Conservation (phyloP, 2,329 filamentous ascomycete genomes). For the Aspergillus intermedius region DNA sequence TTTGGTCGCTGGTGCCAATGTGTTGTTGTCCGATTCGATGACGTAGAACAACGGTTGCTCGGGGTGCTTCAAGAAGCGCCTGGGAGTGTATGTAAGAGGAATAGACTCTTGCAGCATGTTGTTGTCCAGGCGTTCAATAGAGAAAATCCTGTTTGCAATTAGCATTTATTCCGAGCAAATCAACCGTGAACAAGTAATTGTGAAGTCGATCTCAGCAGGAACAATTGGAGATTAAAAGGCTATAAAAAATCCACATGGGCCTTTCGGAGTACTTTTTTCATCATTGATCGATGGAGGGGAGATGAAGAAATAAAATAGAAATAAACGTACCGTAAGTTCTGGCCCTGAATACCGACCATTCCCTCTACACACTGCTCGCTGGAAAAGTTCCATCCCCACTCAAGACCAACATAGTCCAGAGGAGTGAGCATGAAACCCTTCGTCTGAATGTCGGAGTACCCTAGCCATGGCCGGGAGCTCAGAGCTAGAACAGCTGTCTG, state of each 20-base stretch:
- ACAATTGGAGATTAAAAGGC: conserved; percentile 70
- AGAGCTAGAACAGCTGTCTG: conserved; percentile 81
- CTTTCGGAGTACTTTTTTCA: conserved; percentile 29
- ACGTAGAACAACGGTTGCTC: conserved; percentile 88
- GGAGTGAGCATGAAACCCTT: conserved; percentile 89
- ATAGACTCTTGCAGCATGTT: conserved; percentile 83
- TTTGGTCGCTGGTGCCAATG: conserved; percentile 71
- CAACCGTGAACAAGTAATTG: conserved; percentile 2
- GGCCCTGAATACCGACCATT: conserved; percentile 86
- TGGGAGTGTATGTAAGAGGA: conserved; percentile 81
- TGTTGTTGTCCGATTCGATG: conserved; percentile 88
- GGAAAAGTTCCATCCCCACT: conserved; percentile 95
- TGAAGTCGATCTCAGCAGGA: conserved; percentile 69
- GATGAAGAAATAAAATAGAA: conserved; percentile 12
- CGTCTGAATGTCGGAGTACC: conserved; percentile 81
- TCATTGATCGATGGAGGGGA: conserved; percentile 40
- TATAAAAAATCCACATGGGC: conserved; percentile 41
- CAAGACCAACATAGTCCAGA: conserved; percentile 76
- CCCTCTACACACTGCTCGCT: conserved; percentile 90
- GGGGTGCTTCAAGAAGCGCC: conserved; percentile 79
- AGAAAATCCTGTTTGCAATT: conserved; percentile 63
- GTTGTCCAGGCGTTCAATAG: conserved; percentile 76
- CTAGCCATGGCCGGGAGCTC: conserved; percentile 92
- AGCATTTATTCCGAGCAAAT: conserved; percentile 4
- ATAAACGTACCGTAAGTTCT: conserved; percentile 69